Evolutionary conservation across 495 filamentous ascomycete species (phyloP).

Genomic region (Bryoglossum gracile): DNA sequence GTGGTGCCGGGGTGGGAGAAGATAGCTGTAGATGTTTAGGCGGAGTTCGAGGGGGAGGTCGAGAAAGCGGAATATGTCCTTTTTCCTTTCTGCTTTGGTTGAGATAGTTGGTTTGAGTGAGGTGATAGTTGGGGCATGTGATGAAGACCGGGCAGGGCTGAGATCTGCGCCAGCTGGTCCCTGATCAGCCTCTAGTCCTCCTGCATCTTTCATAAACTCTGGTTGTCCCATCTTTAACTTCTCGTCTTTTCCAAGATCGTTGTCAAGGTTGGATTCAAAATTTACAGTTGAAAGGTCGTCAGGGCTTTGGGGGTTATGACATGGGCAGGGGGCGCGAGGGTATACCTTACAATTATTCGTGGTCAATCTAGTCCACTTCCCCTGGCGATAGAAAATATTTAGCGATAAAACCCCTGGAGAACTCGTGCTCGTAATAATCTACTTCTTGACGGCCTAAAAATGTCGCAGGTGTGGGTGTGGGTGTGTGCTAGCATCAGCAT

Average conservation of each 20-base stretch:
- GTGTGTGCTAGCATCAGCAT: neutral
- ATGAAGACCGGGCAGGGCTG: neutral
- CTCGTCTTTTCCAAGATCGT: too few species aligned
- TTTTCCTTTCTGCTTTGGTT: neutral
- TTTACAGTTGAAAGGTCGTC: too few species aligned
- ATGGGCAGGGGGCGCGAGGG: neutral
- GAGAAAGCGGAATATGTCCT: slow-evolving; percentile 18
- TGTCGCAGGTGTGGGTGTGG: neutral
- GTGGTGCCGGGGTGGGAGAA: slow-evolving; percentile 22
- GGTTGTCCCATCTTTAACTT: too few species aligned
- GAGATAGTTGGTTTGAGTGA: too few species aligned
- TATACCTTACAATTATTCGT: too few species aligned
- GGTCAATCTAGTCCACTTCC: too few species aligned
- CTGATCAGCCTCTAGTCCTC: too few species aligned
- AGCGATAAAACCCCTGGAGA: slow-evolving; percentile 11
- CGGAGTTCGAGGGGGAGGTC: slow-evolving; percentile 25
- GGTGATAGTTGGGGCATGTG: slow-evolving; percentile 3
- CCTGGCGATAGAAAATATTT: slow-evolving; percentile 16
- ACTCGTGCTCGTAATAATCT: neutral
- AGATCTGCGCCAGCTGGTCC: neutral
- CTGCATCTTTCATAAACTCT: too few species aligned
- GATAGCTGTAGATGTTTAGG: slow-evolving; percentile 21
- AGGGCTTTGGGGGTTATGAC: too few species aligned
- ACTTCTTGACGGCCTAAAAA: too few species aligned
- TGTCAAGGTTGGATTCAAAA: too few species aligned